These are phyloP conservation scores for Pseudogymnoascus sp. DNA, from an alignment of 2,329 filamentous ascomycete species.

Conservation along the genomic window DNA sequence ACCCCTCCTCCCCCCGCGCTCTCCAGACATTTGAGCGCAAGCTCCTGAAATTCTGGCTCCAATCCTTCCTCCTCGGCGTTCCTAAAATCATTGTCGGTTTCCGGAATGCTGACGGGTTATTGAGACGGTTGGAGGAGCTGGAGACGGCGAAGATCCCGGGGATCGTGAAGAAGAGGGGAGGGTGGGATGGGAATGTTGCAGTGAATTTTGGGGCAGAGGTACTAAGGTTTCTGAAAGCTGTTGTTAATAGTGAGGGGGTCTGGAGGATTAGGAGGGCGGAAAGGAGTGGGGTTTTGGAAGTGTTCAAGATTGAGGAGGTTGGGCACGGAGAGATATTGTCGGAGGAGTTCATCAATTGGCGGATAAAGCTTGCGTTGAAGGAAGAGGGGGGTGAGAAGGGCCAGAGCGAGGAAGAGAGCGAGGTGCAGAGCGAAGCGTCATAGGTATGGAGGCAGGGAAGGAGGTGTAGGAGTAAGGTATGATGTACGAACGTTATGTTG, in stretches of 20 bases:
- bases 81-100: constrained; percentile 89
- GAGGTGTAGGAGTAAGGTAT: neutral
- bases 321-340: constrained; percentile 71
- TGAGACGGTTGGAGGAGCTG: constrained; percentile 67
- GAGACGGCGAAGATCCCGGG: constrained; percentile 71
- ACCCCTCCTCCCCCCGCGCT: constrained; percentile 60
- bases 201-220: constrained; percentile 82
- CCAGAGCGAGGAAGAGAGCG: neutral
- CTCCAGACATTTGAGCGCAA: constrained; percentile 76
- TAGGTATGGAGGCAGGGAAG: neutral
- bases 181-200: constrained; percentile 88
- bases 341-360: constrained; percentile 69
- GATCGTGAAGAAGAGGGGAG: constrained; percentile 58
- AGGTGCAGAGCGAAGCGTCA: neutral
- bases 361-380: constrained; percentile 27
- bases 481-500: neutral
- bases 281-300: constrained; percentile 56
- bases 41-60: constrained; percentile 91
- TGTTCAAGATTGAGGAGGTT: constrained; percentile 60
- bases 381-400: neutral
- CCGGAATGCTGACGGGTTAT: constrained; percentile 61
- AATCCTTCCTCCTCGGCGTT: constrained; percentile 88
- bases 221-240: constrained; percentile 59
- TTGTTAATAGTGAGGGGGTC: constrained; percentile 57
- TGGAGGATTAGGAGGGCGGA: constrained; percentile 69